Conservation (phyloP, 2,329 filamentous ascomycete genomes). For the Fusarium sp. region DNA sequence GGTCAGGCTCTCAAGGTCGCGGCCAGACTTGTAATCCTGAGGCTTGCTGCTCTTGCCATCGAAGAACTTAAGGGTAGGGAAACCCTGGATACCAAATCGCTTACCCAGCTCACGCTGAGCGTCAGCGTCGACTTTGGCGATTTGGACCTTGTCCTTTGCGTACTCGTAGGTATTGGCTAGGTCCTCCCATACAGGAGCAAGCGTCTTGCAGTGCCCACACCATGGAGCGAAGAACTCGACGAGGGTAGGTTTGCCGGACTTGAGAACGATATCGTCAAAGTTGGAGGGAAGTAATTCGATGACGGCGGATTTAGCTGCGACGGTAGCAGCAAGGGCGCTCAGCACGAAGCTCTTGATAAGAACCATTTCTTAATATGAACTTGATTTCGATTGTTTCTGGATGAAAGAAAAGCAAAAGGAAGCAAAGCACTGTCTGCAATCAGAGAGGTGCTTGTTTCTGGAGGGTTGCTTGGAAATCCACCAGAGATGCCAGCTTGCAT, state of each 20-base stretch:
- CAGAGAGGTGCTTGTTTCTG: slow-evolving; percentile 21
- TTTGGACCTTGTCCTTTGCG: slow-evolving; percentile 77
- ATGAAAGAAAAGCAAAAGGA: not conserved
- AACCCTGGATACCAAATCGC: slow-evolving; percentile 89
- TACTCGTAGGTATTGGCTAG: slow-evolving; percentile 79
- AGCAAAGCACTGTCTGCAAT: slow-evolving; percentile 17
- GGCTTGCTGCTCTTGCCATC: slow-evolving; percentile 92
- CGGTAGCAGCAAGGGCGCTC: slow-evolving; percentile 62
- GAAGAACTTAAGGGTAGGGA: slow-evolving; percentile 97
- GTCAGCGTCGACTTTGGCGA: slow-evolving; percentile 97
- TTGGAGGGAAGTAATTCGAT: slow-evolving; percentile 89
- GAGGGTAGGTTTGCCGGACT: slow-evolving; percentile 93
- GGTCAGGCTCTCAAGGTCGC: slow-evolving; percentile 86
- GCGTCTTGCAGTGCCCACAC: slow-evolving; percentile 99
- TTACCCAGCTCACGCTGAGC: slow-evolving; percentile 84
- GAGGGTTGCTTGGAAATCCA: slow-evolving; percentile 41
- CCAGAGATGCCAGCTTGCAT: slow-evolving; percentile 47
- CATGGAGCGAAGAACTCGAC: slow-evolving; percentile 99
- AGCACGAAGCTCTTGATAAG: slow-evolving; percentile 69
- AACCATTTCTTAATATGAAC: slow-evolving; percentile 56
- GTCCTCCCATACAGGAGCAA: slow-evolving; percentile 95
- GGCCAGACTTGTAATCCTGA: slow-evolving; percentile 83
- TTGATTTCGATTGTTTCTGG: not conserved
- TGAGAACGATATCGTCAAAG: slow-evolving; percentile 89
- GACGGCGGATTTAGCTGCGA: slow-evolving; percentile 80